Evolutionary conservation across 2,329 filamentous ascomycete species (phyloP).

Genomic region (Diaporthe sp.): DNA sequence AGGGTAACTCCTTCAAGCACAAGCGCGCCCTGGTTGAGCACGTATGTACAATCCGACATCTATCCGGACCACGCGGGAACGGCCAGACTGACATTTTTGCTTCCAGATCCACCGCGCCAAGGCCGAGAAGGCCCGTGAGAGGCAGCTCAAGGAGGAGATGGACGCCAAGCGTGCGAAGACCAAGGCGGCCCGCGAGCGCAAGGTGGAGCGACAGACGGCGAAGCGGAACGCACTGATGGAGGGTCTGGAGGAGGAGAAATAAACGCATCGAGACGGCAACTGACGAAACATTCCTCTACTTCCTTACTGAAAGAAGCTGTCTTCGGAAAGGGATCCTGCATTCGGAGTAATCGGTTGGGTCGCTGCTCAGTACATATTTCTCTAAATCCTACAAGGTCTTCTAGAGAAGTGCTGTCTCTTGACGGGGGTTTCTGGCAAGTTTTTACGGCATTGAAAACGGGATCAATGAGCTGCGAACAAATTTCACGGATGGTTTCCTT

Average conservation of each 20-base stretch:
- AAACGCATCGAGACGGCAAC: slow-evolving; percentile 49
- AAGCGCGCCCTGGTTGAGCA: slow-evolving; percentile 99
- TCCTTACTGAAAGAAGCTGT: slow-evolving; percentile 61
- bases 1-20: slow-evolving; percentile 99
- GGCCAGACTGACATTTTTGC: slow-evolving; percentile 32
- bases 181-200: slow-evolving; percentile 99
- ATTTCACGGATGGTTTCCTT: slow-evolving; percentile 42
- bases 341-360: slow-evolving; percentile 73
- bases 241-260: slow-evolving; percentile 73
- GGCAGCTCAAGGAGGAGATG: slow-evolving; percentile 98
- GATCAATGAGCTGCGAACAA: slow-evolving; percentile 43
- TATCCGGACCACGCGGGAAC: neutral
- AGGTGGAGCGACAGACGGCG: slow-evolving; percentile 89
- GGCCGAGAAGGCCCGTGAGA: slow-evolving; percentile 98
- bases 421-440: slow-evolving; percentile 43
- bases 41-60: slow-evolving; percentile 75
- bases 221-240: slow-evolving; percentile 91
- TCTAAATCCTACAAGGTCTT: slow-evolving; percentile 43
- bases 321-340: slow-evolving; percentile 61
- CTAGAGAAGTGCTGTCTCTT: slow-evolving; percentile 41
- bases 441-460: slow-evolving; percentile 45
- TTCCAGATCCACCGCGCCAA: slow-evolving; percentile 98
- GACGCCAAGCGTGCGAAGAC: slow-evolving; percentile 99
- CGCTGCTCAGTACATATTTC: slow-evolving; percentile 52
- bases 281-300: slow-evolving; percentile 56